Evolutionary conservation across 257 asterid species (phyloP).

Genomic region (Nicotiana paniculata): DNA sequence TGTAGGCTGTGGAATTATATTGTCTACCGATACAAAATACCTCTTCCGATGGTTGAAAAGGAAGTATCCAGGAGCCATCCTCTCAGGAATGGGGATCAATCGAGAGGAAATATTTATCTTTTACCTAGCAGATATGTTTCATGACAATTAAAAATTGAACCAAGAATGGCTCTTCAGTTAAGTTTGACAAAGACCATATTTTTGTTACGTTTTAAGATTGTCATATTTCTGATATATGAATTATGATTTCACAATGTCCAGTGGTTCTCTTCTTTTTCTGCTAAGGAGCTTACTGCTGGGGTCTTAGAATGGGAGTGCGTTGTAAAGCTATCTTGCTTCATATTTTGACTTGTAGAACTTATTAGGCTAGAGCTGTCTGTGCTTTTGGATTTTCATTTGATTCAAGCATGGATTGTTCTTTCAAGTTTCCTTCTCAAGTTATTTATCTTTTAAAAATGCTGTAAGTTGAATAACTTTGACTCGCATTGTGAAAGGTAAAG

Average conservation of each 20-base stretch:
- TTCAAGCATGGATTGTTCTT: not conserved
- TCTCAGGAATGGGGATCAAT: not conserved
- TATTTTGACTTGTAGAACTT: not conserved
- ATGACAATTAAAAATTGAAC: not conserved
- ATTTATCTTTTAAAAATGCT: not conserved
- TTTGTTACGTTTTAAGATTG: not conserved
- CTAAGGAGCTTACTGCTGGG: not conserved
- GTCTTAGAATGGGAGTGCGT: not conserved
- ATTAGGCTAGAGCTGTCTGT: not conserved
- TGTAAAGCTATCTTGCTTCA: not conserved
- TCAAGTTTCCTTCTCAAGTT: not conserved
- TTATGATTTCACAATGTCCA: not conserved
- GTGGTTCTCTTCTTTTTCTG: not conserved
- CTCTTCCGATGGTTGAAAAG: not conserved
- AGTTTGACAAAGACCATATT: not conserved
- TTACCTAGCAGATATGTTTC: not conserved
- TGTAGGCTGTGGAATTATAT: not conserved
- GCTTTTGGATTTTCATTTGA: not conserved
- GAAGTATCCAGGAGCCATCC: not conserved
- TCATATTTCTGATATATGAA: not conserved
- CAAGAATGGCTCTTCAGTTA: not conserved
- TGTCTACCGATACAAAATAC: not conserved
- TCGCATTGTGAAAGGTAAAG: not conserved
- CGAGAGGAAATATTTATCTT: not conserved
- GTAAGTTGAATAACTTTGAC: not conserved